These are phyloP conservation scores for Eimeria maxima DNA, from an alignment of 169 alveolate species.

Conservation along the genomic window DNA sequence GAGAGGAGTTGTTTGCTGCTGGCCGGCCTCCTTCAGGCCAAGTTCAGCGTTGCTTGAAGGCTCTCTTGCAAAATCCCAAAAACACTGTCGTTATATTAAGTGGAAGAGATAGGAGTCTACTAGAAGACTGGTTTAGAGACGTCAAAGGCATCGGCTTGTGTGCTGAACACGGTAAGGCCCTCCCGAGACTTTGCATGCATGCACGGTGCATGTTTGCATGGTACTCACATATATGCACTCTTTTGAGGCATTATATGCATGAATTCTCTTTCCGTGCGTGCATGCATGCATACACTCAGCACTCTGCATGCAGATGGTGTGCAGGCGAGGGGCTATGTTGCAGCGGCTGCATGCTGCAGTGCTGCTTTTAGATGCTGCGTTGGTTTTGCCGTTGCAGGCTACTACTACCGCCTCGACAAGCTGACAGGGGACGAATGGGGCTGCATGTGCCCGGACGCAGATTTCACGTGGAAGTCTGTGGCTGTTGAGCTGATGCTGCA, in stretches of 20 bases:
- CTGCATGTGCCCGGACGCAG: slow-evolving; percentile 77
- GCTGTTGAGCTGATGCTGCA: slow-evolving; percentile 88
- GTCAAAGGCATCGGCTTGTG: slow-evolving; percentile 81
- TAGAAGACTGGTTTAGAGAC: slow-evolving; percentile 86
- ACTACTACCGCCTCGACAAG: slow-evolving; percentile 72
- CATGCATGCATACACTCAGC: neutral
- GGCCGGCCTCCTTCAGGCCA: slow-evolving; percentile 75
- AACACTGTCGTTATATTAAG: slow-evolving; percentile 87
- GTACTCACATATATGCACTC: neutral
- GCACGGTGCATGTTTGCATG: neutral
- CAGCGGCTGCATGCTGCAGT: neutral
- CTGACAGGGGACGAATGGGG: slow-evolving; percentile 84
- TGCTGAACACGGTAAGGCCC: slow-evolving; percentile 69
- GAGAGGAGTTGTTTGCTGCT: slow-evolving; percentile 60
- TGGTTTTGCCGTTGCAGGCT: slow-evolving; percentile 47
- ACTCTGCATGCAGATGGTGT: neutral
- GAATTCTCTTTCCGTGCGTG: neutral
- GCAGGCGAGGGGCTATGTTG: neutral
- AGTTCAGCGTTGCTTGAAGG: slow-evolving; percentile 56
- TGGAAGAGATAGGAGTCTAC: slow-evolving; percentile 86
- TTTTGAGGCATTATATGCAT: no score
- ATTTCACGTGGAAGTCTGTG: slow-evolving; percentile 86
- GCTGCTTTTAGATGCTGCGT: neutral
- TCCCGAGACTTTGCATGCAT: no score
- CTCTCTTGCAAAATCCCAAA: slow-evolving; percentile 29